Conservation (phyloP, 2,329 filamentous ascomycete genomes). For the Colletotrichum sp. region DNA sequence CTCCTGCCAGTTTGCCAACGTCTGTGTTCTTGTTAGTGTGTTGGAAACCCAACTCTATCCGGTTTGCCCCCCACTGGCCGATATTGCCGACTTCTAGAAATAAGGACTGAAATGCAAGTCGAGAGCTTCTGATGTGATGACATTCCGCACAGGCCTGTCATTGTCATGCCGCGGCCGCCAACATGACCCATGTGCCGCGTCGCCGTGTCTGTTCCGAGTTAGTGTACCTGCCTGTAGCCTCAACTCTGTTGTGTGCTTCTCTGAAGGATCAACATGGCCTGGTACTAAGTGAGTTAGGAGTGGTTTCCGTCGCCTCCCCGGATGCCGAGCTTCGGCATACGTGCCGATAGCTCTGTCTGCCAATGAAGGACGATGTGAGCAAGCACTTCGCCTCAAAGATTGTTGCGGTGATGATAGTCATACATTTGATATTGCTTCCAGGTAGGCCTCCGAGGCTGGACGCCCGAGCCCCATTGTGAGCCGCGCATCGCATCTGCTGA, state of each 20-base stretch:
- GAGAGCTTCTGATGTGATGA: background rate
- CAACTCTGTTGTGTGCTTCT: conserved; percentile 6
- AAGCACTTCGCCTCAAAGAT: background rate
- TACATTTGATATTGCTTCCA: background rate
- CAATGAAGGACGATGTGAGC: background rate
- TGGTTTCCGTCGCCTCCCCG: background rate
- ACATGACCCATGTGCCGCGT: background rate
- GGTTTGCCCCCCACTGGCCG: background rate
- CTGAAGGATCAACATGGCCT: conserved; percentile 6
- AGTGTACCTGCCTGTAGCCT: conserved; percentile 4
- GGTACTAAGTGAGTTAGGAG: background rate
- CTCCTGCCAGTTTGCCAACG: background rate
- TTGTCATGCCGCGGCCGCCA: conserved; percentile 5
- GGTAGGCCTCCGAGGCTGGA: background rate
- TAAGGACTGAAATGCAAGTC: background rate
- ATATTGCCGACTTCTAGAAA: background rate
- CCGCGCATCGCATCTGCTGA: background rate
- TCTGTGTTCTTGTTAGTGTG: background rate
- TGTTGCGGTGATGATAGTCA: background rate
- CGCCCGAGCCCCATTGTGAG: background rate
- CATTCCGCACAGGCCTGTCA: background rate
- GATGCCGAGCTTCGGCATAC: conserved; percentile 13
- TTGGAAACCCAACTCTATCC: background rate
- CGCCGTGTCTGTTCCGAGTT: background rate
- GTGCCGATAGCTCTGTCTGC: background rate